These are phyloP conservation scores for Plectosphaerella plurivora DNA, from an alignment of 2,329 filamentous ascomycete genomes.

Conservation along the genomic window DNA sequence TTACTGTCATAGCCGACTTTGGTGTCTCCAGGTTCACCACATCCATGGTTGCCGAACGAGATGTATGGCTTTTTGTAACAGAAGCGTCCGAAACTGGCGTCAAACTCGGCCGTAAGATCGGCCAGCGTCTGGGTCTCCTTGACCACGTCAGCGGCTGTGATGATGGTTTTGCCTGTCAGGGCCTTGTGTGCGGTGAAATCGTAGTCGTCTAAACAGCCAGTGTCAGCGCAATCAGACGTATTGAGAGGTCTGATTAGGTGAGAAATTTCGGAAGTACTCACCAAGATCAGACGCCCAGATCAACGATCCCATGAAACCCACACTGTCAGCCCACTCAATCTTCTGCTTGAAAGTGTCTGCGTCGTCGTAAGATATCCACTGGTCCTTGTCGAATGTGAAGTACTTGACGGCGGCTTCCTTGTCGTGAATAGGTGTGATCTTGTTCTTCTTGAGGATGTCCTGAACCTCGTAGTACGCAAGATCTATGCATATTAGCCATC, in stretches of 20 bases:
- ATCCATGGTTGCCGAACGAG: neutral
- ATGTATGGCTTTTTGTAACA: neutral
- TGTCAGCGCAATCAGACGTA: neutral
- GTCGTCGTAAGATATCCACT: constrained; percentile 32
- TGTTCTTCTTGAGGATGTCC: constrained; percentile 16
- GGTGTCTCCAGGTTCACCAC: neutral
- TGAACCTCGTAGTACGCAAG: constrained; percentile 19
- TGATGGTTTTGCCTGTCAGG: neutral
- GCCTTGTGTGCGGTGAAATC: neutral
- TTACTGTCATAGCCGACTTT: neutral
- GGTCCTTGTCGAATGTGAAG: constrained; percentile 25
- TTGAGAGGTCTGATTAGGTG: neutral
- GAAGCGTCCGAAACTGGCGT: neutral
- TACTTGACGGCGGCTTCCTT: constrained; percentile 24
- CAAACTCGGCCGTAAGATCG: neutral
- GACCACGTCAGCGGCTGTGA: neutral
- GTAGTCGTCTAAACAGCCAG: neutral
- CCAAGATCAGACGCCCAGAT: constrained; percentile 21
- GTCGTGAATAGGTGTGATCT: constrained; percentile 17
- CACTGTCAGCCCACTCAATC: constrained; percentile 19
- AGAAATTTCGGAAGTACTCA: too few species aligned
- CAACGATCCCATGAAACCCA: constrained; percentile 24
- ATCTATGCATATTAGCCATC: too few species aligned
- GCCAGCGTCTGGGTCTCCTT: neutral
- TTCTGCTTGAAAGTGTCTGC: constrained; percentile 4